Conservation (phyloP, 1,284 basidiomycete species). For the Athelia sp. region DNA sequence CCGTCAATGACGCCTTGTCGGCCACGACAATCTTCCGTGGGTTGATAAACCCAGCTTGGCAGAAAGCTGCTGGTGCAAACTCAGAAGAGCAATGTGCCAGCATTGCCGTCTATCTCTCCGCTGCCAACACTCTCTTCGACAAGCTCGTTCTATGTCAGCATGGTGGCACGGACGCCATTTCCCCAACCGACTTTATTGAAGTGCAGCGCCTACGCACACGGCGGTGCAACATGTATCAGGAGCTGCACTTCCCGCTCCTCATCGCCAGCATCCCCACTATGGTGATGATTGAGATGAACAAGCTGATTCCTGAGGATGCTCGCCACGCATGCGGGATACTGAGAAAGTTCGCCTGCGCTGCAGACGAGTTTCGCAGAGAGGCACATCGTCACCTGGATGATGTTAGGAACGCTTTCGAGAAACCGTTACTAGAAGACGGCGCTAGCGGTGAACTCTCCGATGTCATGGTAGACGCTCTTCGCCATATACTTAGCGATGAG, state of each 20-base stretch:
- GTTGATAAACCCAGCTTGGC: slow-evolving; percentile 72
- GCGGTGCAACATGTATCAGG: slow-evolving; percentile 58
- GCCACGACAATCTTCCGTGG: slow-evolving; percentile 69
- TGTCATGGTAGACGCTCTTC: slow-evolving; percentile 59
- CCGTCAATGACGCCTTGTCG: slow-evolving; percentile 61
- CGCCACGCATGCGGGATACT: slow-evolving; percentile 37
- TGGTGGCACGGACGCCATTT: slow-evolving; percentile 35
- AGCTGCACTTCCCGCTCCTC: slow-evolving; percentile 58
- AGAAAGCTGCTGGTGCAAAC: slow-evolving; percentile 37
- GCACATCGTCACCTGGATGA: slow-evolving; percentile 68
- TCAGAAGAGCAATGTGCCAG: slow-evolving; percentile 31
- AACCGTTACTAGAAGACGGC: slow-evolving; percentile 45
- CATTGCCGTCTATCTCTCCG: slow-evolving; percentile 47
- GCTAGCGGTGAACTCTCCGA: slow-evolving; percentile 50
- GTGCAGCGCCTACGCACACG: slow-evolving; percentile 63
- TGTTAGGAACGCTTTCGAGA: slow-evolving; percentile 64
- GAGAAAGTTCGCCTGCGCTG: slow-evolving; percentile 53
- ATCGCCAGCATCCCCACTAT: slow-evolving; percentile 60
- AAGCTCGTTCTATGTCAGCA: slow-evolving; percentile 53
- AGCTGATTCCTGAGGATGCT: slow-evolving; percentile 41
- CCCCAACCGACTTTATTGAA: slow-evolving; percentile 52
- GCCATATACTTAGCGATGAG: slow-evolving; percentile 56
- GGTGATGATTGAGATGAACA: slow-evolving; percentile 63
- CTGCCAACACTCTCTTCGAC: slow-evolving; percentile 58
- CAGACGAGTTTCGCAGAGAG: slow-evolving; percentile 61